Conservation (phyloP, 2,329 filamentous ascomycete species). For the Pyrenochaeta sp. region DNA sequence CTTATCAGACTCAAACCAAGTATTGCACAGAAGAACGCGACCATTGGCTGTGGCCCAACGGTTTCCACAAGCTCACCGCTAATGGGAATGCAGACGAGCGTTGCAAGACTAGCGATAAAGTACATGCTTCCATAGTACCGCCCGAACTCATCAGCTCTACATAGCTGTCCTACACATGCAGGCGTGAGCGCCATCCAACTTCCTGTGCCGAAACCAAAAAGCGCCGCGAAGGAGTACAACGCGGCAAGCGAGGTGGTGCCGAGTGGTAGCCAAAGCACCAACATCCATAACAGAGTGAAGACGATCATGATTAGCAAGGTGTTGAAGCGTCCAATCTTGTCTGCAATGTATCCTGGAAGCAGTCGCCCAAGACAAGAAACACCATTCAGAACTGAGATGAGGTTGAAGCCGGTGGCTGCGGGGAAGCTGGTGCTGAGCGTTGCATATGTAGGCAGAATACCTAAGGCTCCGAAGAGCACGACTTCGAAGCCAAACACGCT, state of each 20-base stretch:
- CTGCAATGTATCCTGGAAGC: slow-evolving; percentile 51
- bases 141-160: slow-evolving; percentile 57
- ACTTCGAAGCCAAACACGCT: slow-evolving; percentile 48
- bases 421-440: slow-evolving; percentile 48
- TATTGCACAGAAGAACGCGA: slow-evolving; percentile 45
- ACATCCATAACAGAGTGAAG: slow-evolving; percentile 46
- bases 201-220: slow-evolving; percentile 60
- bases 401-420: slow-evolving; percentile 44
- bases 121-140: slow-evolving; percentile 61
- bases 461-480: slow-evolving; percentile 52
- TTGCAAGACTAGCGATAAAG: slow-evolving; percentile 47
- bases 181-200: slow-evolving; percentile 56
- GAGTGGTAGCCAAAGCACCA: slow-evolving; percentile 47
- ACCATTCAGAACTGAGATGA: slow-evolving; percentile 52
- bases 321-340: slow-evolving; percentile 54
- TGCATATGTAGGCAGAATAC: slow-evolving; percentile 53
- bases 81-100: slow-evolving; percentile 47
- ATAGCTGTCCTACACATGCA: slow-evolving; percentile 59
- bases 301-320: slow-evolving; percentile 49
- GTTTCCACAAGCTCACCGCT: slow-evolving; percentile 47
- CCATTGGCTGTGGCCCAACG: slow-evolving; percentile 44
- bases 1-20: slow-evolving; percentile 40
- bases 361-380: slow-evolving; percentile 53
- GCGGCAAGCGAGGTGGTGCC: slow-evolving; percentile 40
- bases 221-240: slow-evolving; percentile 51